Conservation (phyloP, 768 basidiomycete species). For the Goffeauzyma gilvescens region DNA sequence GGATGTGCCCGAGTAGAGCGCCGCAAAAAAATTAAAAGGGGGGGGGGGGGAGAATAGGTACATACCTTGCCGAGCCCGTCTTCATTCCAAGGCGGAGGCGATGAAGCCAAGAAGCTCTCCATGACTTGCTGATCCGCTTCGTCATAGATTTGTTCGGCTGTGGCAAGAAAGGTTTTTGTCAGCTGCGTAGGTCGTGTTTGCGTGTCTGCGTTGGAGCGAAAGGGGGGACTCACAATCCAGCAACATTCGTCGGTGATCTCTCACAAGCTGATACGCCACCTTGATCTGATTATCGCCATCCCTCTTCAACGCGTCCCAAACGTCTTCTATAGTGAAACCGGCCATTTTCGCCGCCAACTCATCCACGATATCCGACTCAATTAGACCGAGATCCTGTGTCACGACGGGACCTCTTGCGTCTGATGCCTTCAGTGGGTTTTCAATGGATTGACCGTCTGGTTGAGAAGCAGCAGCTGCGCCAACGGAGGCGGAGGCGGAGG, state of each 20-base stretch:
- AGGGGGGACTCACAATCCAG: constrained; percentile 56
- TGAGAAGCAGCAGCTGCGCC: too few relatives aligned
- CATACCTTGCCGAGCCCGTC: constrained; percentile 24
- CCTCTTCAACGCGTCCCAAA: constrained; percentile 65
- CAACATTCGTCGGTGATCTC: constrained; percentile 68
- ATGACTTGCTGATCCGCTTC: constrained; percentile 60
- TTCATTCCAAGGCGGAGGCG: constrained; percentile 33
- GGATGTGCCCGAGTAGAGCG: constrained; percentile 38
- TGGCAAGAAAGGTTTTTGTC: too few relatives aligned
- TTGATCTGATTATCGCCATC: constrained; percentile 90
- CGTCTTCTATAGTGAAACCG: constrained; percentile 59
- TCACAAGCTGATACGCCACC: constrained; percentile 81
- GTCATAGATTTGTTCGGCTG: too few relatives aligned
- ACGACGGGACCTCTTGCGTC: constrained; percentile 35
- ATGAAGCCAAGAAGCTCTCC: constrained; percentile 34
- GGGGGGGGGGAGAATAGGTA: too few relatives aligned
- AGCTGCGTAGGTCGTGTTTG: too few relatives aligned
- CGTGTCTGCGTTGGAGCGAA: too few relatives aligned
- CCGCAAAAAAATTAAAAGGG: too few relatives aligned
- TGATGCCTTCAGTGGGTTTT: too few relatives aligned
- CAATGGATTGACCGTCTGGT: too few relatives aligned
- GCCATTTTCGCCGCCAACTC: constrained; percentile 55
- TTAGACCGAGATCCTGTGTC: constrained; percentile 76
- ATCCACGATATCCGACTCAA: constrained; percentile 79
- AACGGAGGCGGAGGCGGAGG: too few relatives aligned